A percentile compares a stretch with the other conserved stretches of the same genome.
phyloP scores from a whole-genome alignment of 179 eudicot species.

The Silene noctiflora region DNA sequence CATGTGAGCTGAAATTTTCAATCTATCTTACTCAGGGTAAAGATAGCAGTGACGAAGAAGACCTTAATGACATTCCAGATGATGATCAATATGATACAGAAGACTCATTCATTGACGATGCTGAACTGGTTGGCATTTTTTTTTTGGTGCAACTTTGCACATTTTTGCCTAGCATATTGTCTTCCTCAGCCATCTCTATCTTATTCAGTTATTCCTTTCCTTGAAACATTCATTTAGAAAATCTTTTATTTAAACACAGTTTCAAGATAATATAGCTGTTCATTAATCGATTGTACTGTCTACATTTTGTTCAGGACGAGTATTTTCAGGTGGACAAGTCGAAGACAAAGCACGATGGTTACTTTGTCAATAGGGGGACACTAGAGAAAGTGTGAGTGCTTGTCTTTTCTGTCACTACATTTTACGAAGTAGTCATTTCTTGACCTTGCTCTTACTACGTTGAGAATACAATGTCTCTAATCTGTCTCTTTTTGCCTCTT shows the following conservation, averaged over 20 bases:
- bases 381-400: constrained; percentile 81
- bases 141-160: constrained; percentile 8
- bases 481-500: neutral
- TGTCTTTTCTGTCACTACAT: constrained; percentile 4
- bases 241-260: neutral
- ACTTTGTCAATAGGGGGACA: constrained; percentile 87
- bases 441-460: neutral
- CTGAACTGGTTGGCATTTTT: constrained; percentile 71
- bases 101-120: constrained; percentile 94
- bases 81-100: constrained; percentile 98
- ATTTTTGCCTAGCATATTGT: neutral
- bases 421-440: constrained; percentile 2
- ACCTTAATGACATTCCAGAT: constrained; percentile 76
- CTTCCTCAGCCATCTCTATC: neutral
- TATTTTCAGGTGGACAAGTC: constrained; percentile 98
- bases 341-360: constrained; percentile 90
- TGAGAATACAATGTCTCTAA: constrained; percentile 3
- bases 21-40: constrained; percentile 53
- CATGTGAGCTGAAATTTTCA: neutral
- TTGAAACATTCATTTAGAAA: neutral
- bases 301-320: constrained; percentile 70
- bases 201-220: neutral
- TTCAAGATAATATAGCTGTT: neutral
- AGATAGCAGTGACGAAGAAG: constrained; percentile 92
- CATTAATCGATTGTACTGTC: constrained; percentile 8